Evolutionary conservation across 116 monocot genomes (phyloP).

Genomic region (Phalaenopsis hybrid): DNA sequence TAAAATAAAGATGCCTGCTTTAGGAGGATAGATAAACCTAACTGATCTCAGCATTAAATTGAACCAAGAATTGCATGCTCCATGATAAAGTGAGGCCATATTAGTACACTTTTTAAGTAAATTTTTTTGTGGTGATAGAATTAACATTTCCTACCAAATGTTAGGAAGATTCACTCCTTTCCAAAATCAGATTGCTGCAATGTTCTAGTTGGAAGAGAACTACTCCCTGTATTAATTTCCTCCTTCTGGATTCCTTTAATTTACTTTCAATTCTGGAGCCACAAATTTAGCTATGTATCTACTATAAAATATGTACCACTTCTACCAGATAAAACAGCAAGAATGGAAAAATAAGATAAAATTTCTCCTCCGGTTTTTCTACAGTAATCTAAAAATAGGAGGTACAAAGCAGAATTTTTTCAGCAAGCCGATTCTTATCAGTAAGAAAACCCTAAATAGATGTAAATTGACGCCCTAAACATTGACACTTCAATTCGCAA

Average conservation of each 20-base stretch:
- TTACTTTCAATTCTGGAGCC: too few species aligned
- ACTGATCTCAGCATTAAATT: background rate
- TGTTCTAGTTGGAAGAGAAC: too few species aligned
- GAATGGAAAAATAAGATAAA: too few species aligned
- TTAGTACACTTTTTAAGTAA: background rate
- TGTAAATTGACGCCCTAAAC: background rate
- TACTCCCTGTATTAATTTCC: too few species aligned
- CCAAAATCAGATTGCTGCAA: too few species aligned
- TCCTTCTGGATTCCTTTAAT: too few species aligned
- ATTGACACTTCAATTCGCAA: background rate
- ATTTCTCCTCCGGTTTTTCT: too few species aligned
- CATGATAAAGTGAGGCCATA: background rate
- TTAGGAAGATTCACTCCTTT: too few species aligned
- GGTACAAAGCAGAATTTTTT: background rate
- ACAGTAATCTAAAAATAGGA: background rate
- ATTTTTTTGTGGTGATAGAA: background rate
- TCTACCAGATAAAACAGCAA: too few species aligned
- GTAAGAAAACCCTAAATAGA: background rate
- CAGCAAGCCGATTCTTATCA: background rate
- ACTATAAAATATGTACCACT: too few species aligned
- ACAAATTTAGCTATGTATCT: too few species aligned
- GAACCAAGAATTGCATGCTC: background rate
- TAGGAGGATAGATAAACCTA: background rate
- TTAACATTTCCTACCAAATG: background rate
- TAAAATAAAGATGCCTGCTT: background rate